Percentiles rank a stretch among this genome's conserved stretches.
These are phyloP conservation scores for Pseudonitzschia multistriata DNA, from an alignment of 108 stramenopile genomes.

Conservation along the genomic window DNA sequence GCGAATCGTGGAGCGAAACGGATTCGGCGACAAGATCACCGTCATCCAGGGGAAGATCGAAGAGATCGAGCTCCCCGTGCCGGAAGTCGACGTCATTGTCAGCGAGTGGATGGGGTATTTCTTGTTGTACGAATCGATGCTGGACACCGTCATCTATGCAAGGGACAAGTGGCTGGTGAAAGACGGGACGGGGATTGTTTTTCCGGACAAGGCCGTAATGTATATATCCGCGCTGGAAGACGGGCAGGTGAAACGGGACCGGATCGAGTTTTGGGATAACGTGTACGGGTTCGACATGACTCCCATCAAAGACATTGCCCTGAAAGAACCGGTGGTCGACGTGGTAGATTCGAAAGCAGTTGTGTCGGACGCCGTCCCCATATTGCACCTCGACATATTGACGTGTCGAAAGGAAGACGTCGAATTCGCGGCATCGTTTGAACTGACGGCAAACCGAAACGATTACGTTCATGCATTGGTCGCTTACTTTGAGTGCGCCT, in stretches of 20 bases:
- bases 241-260: constrained; percentile 65
- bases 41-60: constrained; percentile 90
- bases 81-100: constrained; percentile 93
- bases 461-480: constrained; percentile 92
- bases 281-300: constrained; percentile 98
- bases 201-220: constrained; percentile 94
- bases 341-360: constrained; percentile 82
- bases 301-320: constrained; percentile 84
- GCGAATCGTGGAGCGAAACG: constrained; percentile 80
- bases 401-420: constrained; percentile 91
- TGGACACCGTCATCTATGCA: constrained; percentile 92
- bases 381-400: constrained; percentile 88
- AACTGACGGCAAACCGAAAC: constrained; percentile 68
- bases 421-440: constrained; percentile 70
- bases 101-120: constrained; percentile 99
- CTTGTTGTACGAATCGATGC: constrained; percentile 96
- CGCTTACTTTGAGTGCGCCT: constrained; percentile 95
- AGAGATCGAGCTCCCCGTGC: constrained; percentile 84
- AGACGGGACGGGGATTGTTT: constrained; percentile 75
- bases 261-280: constrained; percentile 90
- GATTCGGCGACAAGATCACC: constrained; percentile 77
- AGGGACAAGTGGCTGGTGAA: constrained; percentile 84
- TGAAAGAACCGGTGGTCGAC: constrained; percentile 95
- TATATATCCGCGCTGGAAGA: constrained; percentile 89
- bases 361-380: constrained; percentile 73